Base-by-base conservation (phyloP, 2,329 filamentous ascomycete species). In the Aspergillus novoparasiticus region DNA sequence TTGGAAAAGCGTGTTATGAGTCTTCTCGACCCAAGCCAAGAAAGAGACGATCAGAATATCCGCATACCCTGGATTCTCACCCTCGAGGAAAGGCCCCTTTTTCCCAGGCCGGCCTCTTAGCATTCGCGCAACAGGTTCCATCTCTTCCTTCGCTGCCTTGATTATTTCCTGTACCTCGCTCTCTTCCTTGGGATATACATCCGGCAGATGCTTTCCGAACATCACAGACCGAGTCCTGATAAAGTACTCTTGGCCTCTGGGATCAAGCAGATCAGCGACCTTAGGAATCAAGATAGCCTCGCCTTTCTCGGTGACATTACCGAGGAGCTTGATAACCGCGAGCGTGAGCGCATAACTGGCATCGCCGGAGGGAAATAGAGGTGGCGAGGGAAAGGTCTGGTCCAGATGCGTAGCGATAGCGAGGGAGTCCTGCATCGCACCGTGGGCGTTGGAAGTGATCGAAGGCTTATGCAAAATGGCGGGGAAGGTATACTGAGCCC, bases 71-170 rank as follows among this genome's bases (percentile, higher is more conserved):
- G 72, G 61, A 45, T 57, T 71, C 23, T 75, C 72, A 11, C 75
- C 75, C 53, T 77, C 75, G 9, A 77, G 70, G 61, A 76, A 78
- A 1, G 73, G 74, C 0, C 76, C 76, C 6, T 68, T 69, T 64
- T 76, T 77, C 12, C 71, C 72, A 6, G 65, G 60, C 11, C 64
- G 59, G 0, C 73, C 76, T 34, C 70, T 68, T 43, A 77, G 53
- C 71, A 77, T 72, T 36, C 66, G 60, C 26, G 71, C 46, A 45
- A 76, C 55, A 8, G 66, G 28, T 21, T 32, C 59, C 30, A 68
- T 50, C 34, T 73, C 71, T 41, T 59, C 68, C 63, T 70, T 69
- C 21, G 70, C 43, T 8, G 53, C 50, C 6, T 69, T 64, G 60
- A 68, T 68, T 4, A 71, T 41, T 10, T 60, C 59, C n/a, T 68